Percentiles rank a stretch among this genome's conserved stretches.
These are phyloP conservation scores for Suhomyces choctaworum DNA, from an alignment of 1,139 yeast species.

Conservation along the genomic window DNA sequence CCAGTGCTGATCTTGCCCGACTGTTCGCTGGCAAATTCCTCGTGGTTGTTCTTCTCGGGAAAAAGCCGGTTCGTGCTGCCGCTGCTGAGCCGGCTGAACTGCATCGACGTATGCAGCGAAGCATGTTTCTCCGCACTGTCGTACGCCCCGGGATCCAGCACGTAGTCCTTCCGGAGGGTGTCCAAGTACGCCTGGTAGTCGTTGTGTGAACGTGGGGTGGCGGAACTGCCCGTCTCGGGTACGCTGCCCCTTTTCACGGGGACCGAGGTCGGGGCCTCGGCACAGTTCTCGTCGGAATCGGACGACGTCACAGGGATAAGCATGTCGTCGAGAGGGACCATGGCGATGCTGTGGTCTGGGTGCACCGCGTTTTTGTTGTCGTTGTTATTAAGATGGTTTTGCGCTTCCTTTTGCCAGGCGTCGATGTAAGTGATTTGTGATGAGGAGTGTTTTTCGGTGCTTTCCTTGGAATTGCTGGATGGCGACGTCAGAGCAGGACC, in stretches of 20 bases:
- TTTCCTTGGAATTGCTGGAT: slow-evolving; percentile 9
- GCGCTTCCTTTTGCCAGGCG: slow-evolving; percentile 5
- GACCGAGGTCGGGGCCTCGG: no score
- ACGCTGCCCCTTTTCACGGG: no score
- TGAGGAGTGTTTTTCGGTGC: slow-evolving; percentile 12
- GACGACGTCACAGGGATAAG: slow-evolving; percentile 23
- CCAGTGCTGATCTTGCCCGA: slow-evolving; percentile 3
- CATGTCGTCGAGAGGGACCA: slow-evolving; percentile 26
- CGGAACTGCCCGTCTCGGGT: neutral
- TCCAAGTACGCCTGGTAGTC: slow-evolving; percentile 25
- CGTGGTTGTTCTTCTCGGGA: slow-evolving; percentile 3
- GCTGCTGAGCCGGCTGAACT: slow-evolving; percentile 6
- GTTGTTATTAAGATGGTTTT: no score
- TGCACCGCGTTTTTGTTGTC: no score
- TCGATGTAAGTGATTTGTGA: slow-evolving; percentile 12
- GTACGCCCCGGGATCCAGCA: slow-evolving; percentile 2
- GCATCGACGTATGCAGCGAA: slow-evolving; percentile 2
- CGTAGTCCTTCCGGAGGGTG: slow-evolving; percentile 14
- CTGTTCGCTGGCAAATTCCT: slow-evolving; percentile 4
- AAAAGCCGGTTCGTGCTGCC: slow-evolving; percentile 4
- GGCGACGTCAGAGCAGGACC: slow-evolving; percentile 10
- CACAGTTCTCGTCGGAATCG: slow-evolving; percentile 12
- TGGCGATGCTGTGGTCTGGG: slow-evolving; percentile 17
- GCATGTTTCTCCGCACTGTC: slow-evolving; percentile 1
- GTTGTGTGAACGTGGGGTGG: slow-evolving; percentile 9